These are phyloP conservation scores for Cymodocea nodosa DNA, from an alignment of 116 monocot genomes.

Conservation along the genomic window DNA sequence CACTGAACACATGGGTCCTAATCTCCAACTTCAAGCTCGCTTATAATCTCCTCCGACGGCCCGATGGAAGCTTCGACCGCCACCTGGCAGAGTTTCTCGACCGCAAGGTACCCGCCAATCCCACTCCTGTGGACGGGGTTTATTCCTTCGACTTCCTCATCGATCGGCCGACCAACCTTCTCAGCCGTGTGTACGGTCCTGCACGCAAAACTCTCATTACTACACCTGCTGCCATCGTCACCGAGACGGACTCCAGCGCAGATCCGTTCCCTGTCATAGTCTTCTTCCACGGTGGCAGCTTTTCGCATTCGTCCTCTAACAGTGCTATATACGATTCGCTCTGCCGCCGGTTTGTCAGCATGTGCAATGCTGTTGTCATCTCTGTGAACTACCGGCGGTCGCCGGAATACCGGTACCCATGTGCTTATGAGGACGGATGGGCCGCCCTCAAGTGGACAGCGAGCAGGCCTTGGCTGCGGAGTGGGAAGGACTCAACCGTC, in stretches of 20 bases:
- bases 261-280: constrained; percentile 32
- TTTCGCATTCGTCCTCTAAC: constrained; percentile 33
- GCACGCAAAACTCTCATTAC: not conserved
- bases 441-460: constrained; percentile 30
- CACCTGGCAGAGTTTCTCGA: constrained; percentile 40
- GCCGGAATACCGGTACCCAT: constrained; percentile 40
- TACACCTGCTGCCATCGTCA: not conserved
- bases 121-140: constrained; percentile 30
- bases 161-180: constrained; percentile 28
- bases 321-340: constrained; percentile 41
- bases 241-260: constrained; percentile 6
- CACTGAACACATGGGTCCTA: constrained; percentile 41
- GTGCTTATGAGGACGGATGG: constrained; percentile 40
- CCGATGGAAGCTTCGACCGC: constrained; percentile 48
- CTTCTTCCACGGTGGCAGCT: constrained; percentile 58
- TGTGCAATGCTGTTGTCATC: constrained; percentile 36
- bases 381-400: constrained; percentile 41
- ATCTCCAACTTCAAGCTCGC: constrained; percentile 50
- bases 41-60: constrained; percentile 40
- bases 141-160: constrained; percentile 33
- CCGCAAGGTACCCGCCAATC: constrained; percentile 29
- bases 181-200: constrained; percentile 35
- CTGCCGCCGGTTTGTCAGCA: constrained; percentile 33
- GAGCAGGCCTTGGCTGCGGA: constrained; percentile 26
- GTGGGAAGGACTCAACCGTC: constrained; percentile 14